Base-by-base conservation (phyloP, 2,329 filamentous ascomycete genomes). In the Fusarium stilboides region DNA sequence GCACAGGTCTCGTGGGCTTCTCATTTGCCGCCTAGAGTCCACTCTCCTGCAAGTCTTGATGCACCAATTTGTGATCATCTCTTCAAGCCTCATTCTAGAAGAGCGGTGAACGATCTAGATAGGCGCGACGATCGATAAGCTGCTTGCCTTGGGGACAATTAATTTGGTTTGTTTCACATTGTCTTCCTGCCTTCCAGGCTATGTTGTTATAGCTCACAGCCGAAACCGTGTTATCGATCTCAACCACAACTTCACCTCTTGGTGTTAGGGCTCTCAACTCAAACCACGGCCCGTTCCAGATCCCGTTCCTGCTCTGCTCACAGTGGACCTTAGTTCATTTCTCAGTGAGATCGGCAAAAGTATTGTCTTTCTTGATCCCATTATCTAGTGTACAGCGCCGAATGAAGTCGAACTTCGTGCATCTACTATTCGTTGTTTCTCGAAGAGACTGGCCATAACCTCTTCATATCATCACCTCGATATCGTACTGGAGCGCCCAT, bases 311-410 rank as follows among this genome's bases (percentile, higher is more conserved):
- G 49, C 49, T 58, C 51, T 12, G 28, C 5, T 17, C 50, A 65
- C 22, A 49, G 58, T 58, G 51, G 44, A 54, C 57, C 39, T 39
- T 56, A 28, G n/a, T 49, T 50, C 44, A 45, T 56, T 57, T 42
- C 34, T 54, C 43, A 24, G 37, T 40, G 43, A 73, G 65, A 53
- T 65, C 63, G 58, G 60, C 64, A 65, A 72, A 71, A 52, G 46
- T 42, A 59, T 57, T 67, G 57, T 57, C 57, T 68, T 74, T 64
- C 71, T 73, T 73, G 65, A 67, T 75, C 60, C 59, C 70, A 67
- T 72, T 69, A 73, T 72, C 65, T 76, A 76, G 65, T 76, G 68
- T 76, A 76, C 74, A 76, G 68, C 63, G 53, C 69, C 66, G 59
- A 65, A 60, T 60, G 57, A 69, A 65, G 66, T 73, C 71, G 71